Percentiles rank a stretch among this genome's conserved stretches.
These are phyloP conservation scores for Chlorophyllum brunneum DNA, from an alignment of 768 basidiomycete genomes.

Conservation along the genomic window DNA sequence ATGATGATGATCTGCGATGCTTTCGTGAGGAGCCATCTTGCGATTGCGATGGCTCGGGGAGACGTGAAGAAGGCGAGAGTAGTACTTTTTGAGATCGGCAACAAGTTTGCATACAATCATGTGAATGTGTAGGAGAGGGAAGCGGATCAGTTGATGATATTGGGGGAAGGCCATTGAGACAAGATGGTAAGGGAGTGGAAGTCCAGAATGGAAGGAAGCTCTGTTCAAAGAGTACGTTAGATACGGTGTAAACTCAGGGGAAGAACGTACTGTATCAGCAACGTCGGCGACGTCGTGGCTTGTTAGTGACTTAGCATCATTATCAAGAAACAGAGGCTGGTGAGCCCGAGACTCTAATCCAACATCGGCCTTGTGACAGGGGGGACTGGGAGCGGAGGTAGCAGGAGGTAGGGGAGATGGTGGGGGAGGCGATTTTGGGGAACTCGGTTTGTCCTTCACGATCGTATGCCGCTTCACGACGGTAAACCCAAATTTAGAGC, in stretches of 20 bases:
- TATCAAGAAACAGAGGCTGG: no score
- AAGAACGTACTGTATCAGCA: not conserved
- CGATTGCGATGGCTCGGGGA: not conserved
- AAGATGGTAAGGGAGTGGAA: no score
- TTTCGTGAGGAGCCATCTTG: not conserved
- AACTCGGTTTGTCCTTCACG: not conserved
- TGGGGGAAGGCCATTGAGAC: not conserved
- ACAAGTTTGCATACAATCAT: not conserved
- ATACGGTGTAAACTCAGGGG: no score
- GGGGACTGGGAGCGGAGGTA: no score
- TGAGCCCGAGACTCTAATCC: no score
- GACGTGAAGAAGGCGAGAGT: not conserved
- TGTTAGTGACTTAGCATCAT: no score
- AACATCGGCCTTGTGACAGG: no score
- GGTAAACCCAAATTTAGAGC: not conserved
- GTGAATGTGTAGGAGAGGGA: not conserved
- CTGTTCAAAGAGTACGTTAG: slow-evolving; percentile 20
- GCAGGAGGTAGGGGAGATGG: not conserved
- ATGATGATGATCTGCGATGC: slow-evolving; percentile 1
- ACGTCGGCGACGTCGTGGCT: no score
- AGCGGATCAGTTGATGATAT: not conserved
- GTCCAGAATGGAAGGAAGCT: slow-evolving; percentile 56
- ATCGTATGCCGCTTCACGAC: slow-evolving; percentile 1
- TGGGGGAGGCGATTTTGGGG: not conserved
- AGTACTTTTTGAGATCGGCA: not conserved